phyloP scores from a whole-genome alignment of 139 green algal genomes.

The Coccomyxa sp. region DNA sequence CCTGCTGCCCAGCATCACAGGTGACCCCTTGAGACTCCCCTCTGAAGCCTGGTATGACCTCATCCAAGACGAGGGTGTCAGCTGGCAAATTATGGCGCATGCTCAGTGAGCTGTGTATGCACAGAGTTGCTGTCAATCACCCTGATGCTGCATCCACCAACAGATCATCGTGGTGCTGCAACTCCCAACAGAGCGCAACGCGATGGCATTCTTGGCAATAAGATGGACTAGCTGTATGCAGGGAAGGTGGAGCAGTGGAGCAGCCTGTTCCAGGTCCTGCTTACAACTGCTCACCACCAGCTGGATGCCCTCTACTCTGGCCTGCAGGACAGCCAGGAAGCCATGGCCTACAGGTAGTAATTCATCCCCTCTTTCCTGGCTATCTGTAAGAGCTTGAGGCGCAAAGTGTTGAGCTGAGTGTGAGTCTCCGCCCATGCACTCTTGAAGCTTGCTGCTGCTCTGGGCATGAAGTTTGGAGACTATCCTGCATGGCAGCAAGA shows the following conservation, averaged over 20 bases:
- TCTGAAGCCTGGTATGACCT: background rate
- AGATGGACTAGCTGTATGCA: background rate
- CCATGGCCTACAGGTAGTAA: background rate
- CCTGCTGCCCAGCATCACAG: background rate
- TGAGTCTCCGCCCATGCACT: background rate
- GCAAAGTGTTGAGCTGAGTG: background rate
- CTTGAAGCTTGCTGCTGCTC: too few species aligned
- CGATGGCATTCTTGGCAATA: too few species aligned
- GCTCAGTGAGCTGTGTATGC: background rate
- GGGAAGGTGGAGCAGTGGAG: constrained; percentile 36
- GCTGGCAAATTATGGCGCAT: background rate
- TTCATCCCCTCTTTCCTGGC: background rate
- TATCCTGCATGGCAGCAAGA: background rate
- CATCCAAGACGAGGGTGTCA: too few species aligned
- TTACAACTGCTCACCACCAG: constrained; percentile 29
- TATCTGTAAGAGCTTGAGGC: background rate
- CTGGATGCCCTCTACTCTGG: constrained; percentile 26
- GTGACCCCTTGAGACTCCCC: background rate
- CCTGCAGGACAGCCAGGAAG: background rate
- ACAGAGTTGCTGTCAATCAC: too few species aligned
- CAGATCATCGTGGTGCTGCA: too few species aligned
- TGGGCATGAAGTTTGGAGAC: background rate
- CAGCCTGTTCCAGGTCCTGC: constrained; percentile 19
- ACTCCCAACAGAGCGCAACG: too few species aligned
- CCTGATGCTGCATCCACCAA: too few species aligned